phyloP scores from a whole-genome alignment of 352 stramenopile genomes.

The Phytophthora foliorum region DNA sequence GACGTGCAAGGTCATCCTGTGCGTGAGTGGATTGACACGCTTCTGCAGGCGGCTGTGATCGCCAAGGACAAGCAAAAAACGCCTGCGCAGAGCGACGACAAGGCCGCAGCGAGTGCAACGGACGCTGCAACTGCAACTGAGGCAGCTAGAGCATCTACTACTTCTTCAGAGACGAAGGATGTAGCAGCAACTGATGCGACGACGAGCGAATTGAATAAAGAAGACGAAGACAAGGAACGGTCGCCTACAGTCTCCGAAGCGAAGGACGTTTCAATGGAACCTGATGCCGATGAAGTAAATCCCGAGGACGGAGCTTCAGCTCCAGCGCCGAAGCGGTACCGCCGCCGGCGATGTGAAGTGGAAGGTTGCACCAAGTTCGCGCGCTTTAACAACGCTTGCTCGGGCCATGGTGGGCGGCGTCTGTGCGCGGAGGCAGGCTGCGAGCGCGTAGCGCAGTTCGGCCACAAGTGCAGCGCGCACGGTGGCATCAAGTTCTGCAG shows the following conservation, averaged over 20 bases:
- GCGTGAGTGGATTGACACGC: conserved; percentile 82
- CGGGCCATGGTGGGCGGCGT: conserved; percentile 74
- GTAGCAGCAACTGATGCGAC: conserved; percentile 4
- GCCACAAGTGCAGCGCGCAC: conserved; percentile 85
- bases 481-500: conserved; percentile 83
- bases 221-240: conserved; percentile 7
- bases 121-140: background rate
- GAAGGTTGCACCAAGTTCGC: conserved; percentile 79
- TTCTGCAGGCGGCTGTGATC: conserved; percentile 81
- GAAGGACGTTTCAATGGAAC: conserved; percentile 9
- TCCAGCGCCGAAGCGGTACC: conserved; percentile 60
- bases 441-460: conserved; percentile 78
- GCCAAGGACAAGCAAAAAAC: conserved; percentile 66
- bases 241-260: background rate
- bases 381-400: conserved; percentile 84
- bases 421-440: conserved; percentile 76
- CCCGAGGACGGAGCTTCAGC: background rate
- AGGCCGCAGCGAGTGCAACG: conserved; percentile 7
- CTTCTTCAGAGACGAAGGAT: conserved; percentile 1
- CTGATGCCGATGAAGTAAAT: conserved; percentile 6
- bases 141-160: background rate
- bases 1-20: conserved; percentile 47
- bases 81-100: conserved; percentile 13
- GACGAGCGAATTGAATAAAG: conserved; percentile 4
- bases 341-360: conserved; percentile 71